Conservation (phyloP, 805 yeast species). For the Kodamaea kaohsiungensis region DNA sequence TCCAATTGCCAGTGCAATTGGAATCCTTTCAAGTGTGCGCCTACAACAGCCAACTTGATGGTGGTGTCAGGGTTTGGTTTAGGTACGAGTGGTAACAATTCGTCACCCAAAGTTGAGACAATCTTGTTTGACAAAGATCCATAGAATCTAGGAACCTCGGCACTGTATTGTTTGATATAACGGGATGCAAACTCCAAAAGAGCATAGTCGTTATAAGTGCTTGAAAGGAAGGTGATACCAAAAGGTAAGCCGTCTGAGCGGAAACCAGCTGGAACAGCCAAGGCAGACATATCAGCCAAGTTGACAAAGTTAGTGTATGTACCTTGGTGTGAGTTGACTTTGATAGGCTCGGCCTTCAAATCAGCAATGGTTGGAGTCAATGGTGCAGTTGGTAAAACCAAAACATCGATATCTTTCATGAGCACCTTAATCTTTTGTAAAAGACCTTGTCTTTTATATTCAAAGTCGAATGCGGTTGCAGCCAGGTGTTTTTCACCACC, state of each 20-base stretch:
- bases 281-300: conserved; percentile 88
- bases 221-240: conserved; percentile 84
- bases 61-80: conserved; percentile 38
- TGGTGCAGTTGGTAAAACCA: conserved; percentile 93
- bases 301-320: conserved; percentile 98
- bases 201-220: conserved; percentile 86
- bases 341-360: conserved; percentile 74
- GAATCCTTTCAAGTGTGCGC: conserved; percentile 89
- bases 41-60: conserved; percentile 87
- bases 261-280: conserved; percentile 91
- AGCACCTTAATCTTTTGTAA: conserved; percentile 60
- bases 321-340: conserved; percentile 87
- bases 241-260: conserved; percentile 80
- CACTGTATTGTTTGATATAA: conserved; percentile 53
- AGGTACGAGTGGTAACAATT: conserved; percentile 48
- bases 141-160: conserved; percentile 50
- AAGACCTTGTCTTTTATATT: conserved; percentile 82
- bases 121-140: conserved; percentile 50
- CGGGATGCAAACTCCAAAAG: conserved; percentile 78
- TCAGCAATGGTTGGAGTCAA: conserved; percentile 80
- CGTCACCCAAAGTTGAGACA: conserved; percentile 45
- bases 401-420: conserved; percentile 65
- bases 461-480: conserved; percentile 79
- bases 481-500: conserved; percentile 81
- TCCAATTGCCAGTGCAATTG: conserved; percentile 93